phyloP scores from a whole-genome alignment of 192 early-diverging fungal species.

The Funneliformis geosporum region DNA sequence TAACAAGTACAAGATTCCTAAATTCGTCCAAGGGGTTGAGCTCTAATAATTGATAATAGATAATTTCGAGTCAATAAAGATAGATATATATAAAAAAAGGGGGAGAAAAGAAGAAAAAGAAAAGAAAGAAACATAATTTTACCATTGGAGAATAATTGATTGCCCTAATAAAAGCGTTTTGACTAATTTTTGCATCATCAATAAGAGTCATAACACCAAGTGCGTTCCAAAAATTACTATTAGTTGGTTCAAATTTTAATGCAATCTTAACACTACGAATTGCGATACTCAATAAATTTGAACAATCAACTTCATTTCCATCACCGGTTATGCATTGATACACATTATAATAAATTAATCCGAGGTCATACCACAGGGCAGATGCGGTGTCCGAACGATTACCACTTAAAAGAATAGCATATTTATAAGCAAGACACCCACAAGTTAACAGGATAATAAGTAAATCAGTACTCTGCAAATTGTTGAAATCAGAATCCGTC shows the following conservation, averaged over 20 bases:
- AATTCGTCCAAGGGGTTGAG: conserved; percentile 75
- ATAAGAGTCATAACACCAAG: conserved; percentile 65
- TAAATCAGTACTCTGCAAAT: background rate
- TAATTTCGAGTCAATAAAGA: background rate
- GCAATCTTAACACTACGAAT: conserved; percentile 59
- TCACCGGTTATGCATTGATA: conserved; percentile 32
- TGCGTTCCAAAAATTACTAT: conserved; percentile 66
- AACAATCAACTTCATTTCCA: background rate
- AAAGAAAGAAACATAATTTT: background rate
- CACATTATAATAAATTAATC: conserved; percentile 49
- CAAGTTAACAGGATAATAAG: conserved; percentile 50
- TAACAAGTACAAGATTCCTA: conserved; percentile 78
- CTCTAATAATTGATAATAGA: conserved; percentile 38
- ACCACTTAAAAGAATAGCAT: conserved; percentile 47
- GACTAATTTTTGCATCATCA: conserved; percentile 59
- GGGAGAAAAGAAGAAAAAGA: too few species aligned
- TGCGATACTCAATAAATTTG: conserved; percentile 37
- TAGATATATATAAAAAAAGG: too few species aligned
- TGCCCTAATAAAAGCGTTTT: conserved; percentile 85
- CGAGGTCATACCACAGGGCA: conserved; percentile 56
- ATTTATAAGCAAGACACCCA: conserved; percentile 54
- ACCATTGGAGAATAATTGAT: conserved; percentile 70
- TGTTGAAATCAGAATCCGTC: background rate
- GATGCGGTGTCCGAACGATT: conserved; percentile 43
- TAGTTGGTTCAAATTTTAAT: conserved; percentile 60